A percentile compares a stretch with the other conserved stretches of the same genome.
These are phyloP conservation scores for Polyrhizophydium stewartii DNA, from an alignment of 371 early-diverging fungal species.

Conservation along the genomic window DNA sequence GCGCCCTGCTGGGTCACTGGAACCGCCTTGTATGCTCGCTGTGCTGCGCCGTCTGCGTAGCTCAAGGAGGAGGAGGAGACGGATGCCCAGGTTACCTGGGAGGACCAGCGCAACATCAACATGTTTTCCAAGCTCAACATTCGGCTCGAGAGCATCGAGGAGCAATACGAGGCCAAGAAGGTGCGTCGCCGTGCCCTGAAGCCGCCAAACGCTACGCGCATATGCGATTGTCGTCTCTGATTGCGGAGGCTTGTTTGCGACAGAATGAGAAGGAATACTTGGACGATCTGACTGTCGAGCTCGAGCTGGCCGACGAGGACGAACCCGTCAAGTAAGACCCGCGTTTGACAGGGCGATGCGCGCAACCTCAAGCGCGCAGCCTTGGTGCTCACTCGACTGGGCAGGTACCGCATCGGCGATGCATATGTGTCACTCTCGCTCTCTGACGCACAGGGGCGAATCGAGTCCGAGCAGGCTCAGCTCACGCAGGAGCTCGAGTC, in stretches of 20 bases:
- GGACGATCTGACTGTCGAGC: constrained; percentile 84
- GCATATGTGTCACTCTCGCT: constrained; percentile 76
- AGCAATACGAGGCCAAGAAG: constrained; percentile 73
- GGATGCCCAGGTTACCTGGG: constrained; percentile 89
- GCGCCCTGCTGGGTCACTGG: no score
- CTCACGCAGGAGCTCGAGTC: constrained; percentile 38
- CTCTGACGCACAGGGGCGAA: constrained; percentile 65
- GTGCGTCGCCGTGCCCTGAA: constrained; percentile 30
- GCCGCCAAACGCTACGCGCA: no score
- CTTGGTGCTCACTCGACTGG: background rate
- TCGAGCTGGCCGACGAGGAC: constrained; percentile 91
- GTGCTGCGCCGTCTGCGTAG: no score
- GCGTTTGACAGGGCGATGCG: background rate
- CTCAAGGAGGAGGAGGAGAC: constrained; percentile 57
- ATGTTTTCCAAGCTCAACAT: constrained; percentile 82
- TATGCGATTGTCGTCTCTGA: no score
- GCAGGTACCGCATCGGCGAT: constrained; percentile 84
- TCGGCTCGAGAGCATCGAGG: constrained; percentile 74
- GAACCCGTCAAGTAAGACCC: constrained; percentile 68
- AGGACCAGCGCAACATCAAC: constrained; percentile 94
- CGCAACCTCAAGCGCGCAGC: background rate
- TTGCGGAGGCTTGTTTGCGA: background rate
- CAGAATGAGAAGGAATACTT: constrained; percentile 83
- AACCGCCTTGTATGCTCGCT: no score
- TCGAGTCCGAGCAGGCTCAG: constrained; percentile 48